These are phyloP conservation scores for Paraphoma chrysanthemicola DNA, from an alignment of 2,329 filamentous ascomycete species.

Conservation along the genomic window DNA sequence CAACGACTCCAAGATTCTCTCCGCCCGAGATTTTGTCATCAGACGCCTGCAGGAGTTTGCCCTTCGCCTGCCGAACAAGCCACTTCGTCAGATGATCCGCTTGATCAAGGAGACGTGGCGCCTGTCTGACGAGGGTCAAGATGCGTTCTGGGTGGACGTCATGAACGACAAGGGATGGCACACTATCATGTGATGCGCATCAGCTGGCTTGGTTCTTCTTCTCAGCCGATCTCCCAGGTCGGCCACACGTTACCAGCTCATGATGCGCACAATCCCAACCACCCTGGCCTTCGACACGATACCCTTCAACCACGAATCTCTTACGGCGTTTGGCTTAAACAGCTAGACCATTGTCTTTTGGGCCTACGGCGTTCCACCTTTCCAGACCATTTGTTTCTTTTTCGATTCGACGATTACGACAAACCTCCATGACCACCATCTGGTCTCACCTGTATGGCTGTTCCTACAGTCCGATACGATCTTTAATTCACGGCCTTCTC, in stretches of 20 bases:
- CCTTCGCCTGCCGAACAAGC: conserved; percentile 59
- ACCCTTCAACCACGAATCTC: not conserved
- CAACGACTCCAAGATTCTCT: conserved; percentile 53
- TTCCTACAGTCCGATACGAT: conserved; percentile 18
- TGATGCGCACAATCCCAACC: no score
- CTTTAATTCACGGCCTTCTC: conserved; percentile 36
- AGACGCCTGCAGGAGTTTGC: conserved; percentile 55
- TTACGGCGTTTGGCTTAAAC: not conserved
- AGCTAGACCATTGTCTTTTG: not conserved
- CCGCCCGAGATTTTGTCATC: conserved; percentile 58
- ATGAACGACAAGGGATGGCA: conserved; percentile 65
- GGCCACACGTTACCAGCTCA: no score
- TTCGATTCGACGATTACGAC: conserved; percentile 6
- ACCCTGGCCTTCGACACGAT: not conserved
- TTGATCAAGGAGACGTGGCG: conserved; percentile 62
- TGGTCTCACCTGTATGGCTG: conserved; percentile 22
- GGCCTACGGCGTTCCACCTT: conserved; percentile 4
- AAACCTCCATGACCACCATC: conserved; percentile 16
- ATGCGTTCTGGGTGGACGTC: conserved; percentile 63
- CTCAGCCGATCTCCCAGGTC: no score
- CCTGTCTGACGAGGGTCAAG: conserved; percentile 57
- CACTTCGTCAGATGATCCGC: conserved; percentile 57
- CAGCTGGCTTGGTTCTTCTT: no score
- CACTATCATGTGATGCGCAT: conserved; percentile 59
- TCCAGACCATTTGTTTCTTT: not conserved